phyloP scores from a whole-genome alignment of 495 filamentous ascomycete species.

The Penicillium parvum region DNA sequence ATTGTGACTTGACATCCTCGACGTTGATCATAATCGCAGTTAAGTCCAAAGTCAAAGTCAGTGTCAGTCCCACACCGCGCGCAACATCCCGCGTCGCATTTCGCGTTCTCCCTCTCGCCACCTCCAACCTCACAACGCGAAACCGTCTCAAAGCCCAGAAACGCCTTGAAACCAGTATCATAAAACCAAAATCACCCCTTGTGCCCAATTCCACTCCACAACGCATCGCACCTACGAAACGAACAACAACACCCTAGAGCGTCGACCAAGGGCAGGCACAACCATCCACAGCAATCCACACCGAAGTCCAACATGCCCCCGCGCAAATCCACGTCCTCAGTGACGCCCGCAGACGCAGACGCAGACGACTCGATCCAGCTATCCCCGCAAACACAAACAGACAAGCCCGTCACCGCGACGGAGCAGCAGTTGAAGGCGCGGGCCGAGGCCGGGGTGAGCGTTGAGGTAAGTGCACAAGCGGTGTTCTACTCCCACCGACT shows the following conservation, averaged over 20 bases:
- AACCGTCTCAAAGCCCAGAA: background rate
- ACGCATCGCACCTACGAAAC: background rate
- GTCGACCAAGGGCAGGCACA: background rate
- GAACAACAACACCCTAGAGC: background rate
- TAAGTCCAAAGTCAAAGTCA: background rate
- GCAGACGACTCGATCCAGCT: constrained; percentile 17
- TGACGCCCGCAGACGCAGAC: constrained; percentile 28
- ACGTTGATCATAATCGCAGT: too few species aligned
- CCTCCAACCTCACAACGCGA: constrained; percentile 1
- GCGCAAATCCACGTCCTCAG: constrained; percentile 35
- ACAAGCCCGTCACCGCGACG: constrained; percentile 36
- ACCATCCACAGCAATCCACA: background rate
- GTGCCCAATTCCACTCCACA: background rate
- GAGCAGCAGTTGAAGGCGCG: constrained; percentile 46
- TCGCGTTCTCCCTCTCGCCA: constrained; percentile 21
- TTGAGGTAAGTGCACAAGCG: constrained; percentile 32
- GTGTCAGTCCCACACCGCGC: constrained; percentile 13
- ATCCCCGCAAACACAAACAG: constrained; percentile 16
- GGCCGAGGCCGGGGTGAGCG: constrained; percentile 39
- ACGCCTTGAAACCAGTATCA: background rate
- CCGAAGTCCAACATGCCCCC: constrained; percentile 26
- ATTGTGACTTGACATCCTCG: too few species aligned
- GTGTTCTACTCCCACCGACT: too few species aligned
- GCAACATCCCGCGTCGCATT: constrained; percentile 19
- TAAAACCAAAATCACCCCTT: background rate